Evolutionary conservation across 2,329 filamentous ascomycete genomes (phyloP), one percentile per base, ranked within the genome.

Genomic region (Colletotrichum truncatum): DNA sequence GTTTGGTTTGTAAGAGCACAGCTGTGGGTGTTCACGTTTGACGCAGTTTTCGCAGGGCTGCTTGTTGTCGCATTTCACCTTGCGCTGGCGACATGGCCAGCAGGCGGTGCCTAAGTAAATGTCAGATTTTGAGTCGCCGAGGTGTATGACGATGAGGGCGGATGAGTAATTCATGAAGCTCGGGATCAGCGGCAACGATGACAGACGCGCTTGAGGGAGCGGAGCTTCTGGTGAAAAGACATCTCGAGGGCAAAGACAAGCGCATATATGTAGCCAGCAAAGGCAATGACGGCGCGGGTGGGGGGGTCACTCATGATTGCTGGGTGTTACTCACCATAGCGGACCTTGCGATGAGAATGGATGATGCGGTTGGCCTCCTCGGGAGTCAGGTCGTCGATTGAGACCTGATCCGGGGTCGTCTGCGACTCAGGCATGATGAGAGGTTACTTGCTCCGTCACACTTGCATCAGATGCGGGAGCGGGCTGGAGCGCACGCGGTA

Each of bases 41-140:
- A 89, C 84, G 72, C 88, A 91, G 73, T 91, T 91, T 72, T 90
- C 87, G 75, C 88, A 91, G 1, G 88, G 88, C 72, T 89, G 84
- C 74, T 89, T 87, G 75, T 90, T 90, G 78, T 90, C 88, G 74
- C 88, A 91, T 77, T 90, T 90, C 39, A 91, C 88, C 76, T 91
- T 90, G 68, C 88, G 83, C 75, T 90, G 88, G 46, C 88, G 82
- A 73, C 88, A 91, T 11, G 88, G 88, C 87, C 88, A 91, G 71
- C 88, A 91, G 4, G 87, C 87, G 41, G 87, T 89, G 63, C 86
- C 86, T 89, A 71, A 4, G 52, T 21, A 49, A 49, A 49, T 11
- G 14, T 60, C 28, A 62, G 63, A 30, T 12, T 32, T n/a, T 49
- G 28, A 1, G 30, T n/a, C 12, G 1, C n/a, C 14, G 51, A 41